Percentiles rank a stretch among this genome's conserved stretches.
Conservation (phyloP, 2,329 filamentous ascomycete genomes). For the Botryotinia calthae region DNA sequence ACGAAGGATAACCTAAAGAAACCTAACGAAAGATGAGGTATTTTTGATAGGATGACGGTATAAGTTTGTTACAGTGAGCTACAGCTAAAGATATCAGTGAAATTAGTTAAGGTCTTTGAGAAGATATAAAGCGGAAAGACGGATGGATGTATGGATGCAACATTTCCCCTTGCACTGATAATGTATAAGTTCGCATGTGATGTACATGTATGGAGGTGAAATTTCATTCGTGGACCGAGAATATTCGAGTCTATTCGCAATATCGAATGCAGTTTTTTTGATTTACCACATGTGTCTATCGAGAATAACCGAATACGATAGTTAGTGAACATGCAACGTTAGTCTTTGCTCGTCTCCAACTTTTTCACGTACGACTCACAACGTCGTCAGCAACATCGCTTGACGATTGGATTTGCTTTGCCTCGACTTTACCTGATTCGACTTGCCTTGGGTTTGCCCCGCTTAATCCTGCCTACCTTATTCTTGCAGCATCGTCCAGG, state of each 20-base stretch:
- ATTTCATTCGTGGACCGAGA: neutral
- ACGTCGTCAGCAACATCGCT: neutral
- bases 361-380: neutral
- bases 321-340: neutral
- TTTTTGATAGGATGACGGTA: neutral
- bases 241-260: neutral
- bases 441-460: neutral
- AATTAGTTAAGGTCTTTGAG: neutral
- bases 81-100: too few relatives aligned
- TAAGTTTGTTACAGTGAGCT: neutral
- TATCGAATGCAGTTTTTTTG: neutral
- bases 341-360: neutral
- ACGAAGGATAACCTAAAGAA: neutral
- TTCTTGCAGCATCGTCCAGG: neutral
- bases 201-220: neutral
- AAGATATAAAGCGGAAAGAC: neutral
- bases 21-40: neutral
- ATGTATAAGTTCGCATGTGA: neutral
- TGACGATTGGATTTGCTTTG: neutral
- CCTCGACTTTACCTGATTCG: neutral
- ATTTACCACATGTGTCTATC: neutral
- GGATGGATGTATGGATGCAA: neutral
- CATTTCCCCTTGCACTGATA: neutral
- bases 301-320: neutral
- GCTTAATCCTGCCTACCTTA: neutral